These are phyloP conservation scores for Podila epigama DNA, from an alignment of 192 early-diverging fungal genomes.

Conservation along the genomic window DNA sequence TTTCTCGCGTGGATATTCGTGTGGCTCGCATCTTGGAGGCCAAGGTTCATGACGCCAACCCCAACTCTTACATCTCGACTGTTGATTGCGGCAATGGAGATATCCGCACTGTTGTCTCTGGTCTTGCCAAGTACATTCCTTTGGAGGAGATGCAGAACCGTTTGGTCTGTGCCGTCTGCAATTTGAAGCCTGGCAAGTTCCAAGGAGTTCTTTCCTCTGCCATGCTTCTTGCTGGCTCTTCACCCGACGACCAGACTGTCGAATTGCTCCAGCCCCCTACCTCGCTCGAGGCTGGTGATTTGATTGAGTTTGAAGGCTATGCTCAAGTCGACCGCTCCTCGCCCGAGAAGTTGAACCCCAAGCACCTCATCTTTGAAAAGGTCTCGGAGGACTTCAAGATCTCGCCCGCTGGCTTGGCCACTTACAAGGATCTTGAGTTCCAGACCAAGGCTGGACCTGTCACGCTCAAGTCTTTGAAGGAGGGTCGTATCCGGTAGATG, in stretches of 20 bases:
- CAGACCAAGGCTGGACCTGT: conserved; percentile 54
- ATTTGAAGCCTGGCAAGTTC: conserved; percentile 68
- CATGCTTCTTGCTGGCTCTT: conserved; percentile 69
- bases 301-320: conserved; percentile 62
- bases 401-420: conserved; percentile 53
- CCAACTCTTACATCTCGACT: conserved; percentile 64
- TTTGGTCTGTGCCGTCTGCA: conserved; percentile 63
- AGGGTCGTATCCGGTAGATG: conserved; percentile 49
- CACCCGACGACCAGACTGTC: conserved; percentile 57
- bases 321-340: conserved; percentile 37
- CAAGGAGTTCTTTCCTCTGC: conserved; percentile 66
- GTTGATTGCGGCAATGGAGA: conserved; percentile 67
- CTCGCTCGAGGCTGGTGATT: conserved; percentile 59
- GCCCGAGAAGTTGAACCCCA: conserved; percentile 65
- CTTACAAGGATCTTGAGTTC: conserved; percentile 64
- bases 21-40: conserved; percentile 68
- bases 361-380: conserved; percentile 72
- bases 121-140: conserved; percentile 62
- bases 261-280: conserved; percentile 65
- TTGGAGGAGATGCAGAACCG: conserved; percentile 64
- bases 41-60: conserved; percentile 56
- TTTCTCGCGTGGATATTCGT: conserved; percentile 62
- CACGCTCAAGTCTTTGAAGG: conserved; percentile 53
- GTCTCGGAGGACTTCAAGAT: conserved; percentile 57
- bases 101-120: conserved; percentile 68